These are phyloP conservation scores for Trametes coccinea DNA, from an alignment of 768 basidiomycete genomes.

Conservation along the genomic window DNA sequence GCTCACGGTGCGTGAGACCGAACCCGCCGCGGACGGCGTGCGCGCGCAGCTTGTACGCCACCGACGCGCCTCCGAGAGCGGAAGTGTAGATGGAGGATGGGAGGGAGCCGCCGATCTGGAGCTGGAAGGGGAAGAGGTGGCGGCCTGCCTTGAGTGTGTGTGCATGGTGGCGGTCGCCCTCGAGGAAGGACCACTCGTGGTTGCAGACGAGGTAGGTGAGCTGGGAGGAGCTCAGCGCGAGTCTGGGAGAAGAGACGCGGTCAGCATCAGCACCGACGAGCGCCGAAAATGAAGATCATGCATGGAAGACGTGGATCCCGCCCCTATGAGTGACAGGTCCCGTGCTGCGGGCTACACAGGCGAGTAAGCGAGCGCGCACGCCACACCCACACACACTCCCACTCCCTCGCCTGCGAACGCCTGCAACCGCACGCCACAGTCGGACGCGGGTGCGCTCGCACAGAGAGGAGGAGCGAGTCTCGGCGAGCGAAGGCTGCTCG, in stretches of 20 bases:
- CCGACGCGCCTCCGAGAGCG: conserved; percentile 57
- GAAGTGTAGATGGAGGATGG: conserved; percentile 73
- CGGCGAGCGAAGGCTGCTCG: not conserved
- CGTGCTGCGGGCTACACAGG: not conserved
- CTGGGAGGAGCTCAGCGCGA: conserved; percentile 43
- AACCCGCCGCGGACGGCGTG: conserved; percentile 78
- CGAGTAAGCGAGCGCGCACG: not conserved
- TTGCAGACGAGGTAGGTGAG: conserved; percentile 67
- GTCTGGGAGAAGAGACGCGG: conserved; percentile 15
- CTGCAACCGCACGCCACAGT: not conserved
- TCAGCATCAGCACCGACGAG: conserved; percentile 9
- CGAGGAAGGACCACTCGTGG: conserved; percentile 93
- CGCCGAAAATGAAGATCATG: not conserved
- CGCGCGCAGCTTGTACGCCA: conserved; percentile 90
- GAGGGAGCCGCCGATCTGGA: conserved; percentile 80
- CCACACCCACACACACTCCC: not conserved
- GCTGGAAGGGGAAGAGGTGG: conserved; percentile 90
- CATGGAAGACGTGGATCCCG: conserved; percentile 17
- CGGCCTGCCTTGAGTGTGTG: conserved; percentile 96
- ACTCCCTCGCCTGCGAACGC: not conserved
- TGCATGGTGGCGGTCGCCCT: conserved; percentile 72
- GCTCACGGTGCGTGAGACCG: conserved; percentile 50
- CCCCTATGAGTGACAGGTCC: not conserved
- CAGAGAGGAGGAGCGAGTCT: not conserved
- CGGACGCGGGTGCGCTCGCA: not conserved